Evolutionary conservation across 768 basidiomycete genomes (phyloP).

Genomic region (Pulveroboletus sp.): DNA sequence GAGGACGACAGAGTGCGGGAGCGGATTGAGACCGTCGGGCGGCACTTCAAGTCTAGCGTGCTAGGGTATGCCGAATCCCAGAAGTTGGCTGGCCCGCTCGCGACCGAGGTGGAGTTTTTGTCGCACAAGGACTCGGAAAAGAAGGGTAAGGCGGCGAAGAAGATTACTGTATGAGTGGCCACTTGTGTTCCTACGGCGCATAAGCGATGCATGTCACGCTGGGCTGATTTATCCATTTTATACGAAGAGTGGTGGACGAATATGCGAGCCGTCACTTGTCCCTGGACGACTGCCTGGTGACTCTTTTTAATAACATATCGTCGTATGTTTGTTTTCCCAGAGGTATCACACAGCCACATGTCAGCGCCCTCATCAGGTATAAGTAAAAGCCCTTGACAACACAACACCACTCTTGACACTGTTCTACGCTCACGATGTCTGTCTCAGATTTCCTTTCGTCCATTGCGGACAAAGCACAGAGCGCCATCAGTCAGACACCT

Average conservation of each 20-base stretch:
- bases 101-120: constrained; percentile 92
- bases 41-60: constrained; percentile 88
- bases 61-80: constrained; percentile 74
- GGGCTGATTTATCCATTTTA: constrained; percentile 31
- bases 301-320: constrained; percentile 24
- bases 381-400: constrained; percentile 20
- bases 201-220: constrained; percentile 14
- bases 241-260: constrained; percentile 21
- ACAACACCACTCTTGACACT: constrained; percentile 2
- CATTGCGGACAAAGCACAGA: constrained; percentile 74
- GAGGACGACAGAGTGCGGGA: constrained; percentile 61
- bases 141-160: constrained; percentile 81
- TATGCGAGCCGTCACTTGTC: constrained; percentile 18
- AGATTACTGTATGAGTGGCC: constrained; percentile 57
- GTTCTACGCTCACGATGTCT: constrained; percentile 39
- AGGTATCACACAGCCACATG: constrained; percentile 23
- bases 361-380: neutral
- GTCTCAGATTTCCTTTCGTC: constrained; percentile 59
- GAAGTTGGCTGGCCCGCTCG: constrained; percentile 77
- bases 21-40: constrained; percentile 79
- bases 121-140: constrained; percentile 95
- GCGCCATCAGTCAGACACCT: constrained; percentile 58
- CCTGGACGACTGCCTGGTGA: constrained; percentile 20
- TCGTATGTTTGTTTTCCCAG: constrained; percentile 7
- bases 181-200: constrained; percentile 13